A percentile compares a stretch with the other conserved stretches of the same genome.
These are phyloP conservation scores for Sugiyamaella grinbergsii DNA, from an alignment of 1,139 yeast species.

Conservation along the genomic window DNA sequence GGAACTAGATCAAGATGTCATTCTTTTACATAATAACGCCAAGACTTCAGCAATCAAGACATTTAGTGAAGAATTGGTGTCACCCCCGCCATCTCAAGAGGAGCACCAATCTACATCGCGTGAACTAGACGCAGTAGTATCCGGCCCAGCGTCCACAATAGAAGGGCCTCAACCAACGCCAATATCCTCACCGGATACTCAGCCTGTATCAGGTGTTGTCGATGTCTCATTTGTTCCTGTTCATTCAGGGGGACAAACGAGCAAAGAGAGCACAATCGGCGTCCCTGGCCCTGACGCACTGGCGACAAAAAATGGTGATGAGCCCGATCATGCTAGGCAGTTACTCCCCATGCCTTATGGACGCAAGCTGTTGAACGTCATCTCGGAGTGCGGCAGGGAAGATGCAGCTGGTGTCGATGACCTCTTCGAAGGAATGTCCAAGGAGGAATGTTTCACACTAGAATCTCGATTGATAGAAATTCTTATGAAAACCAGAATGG, in stretches of 20 bases:
- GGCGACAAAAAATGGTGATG: too few species aligned
- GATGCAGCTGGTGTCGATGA: not conserved
- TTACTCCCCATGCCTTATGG: not conserved
- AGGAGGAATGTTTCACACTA: constrained; percentile 20
- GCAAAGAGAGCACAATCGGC: too few species aligned
- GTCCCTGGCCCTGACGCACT: too few species aligned
- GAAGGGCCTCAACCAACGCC: too few species aligned
- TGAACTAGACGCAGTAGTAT: not conserved
- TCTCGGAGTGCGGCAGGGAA: constrained; percentile 14
- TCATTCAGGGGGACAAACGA: too few species aligned
- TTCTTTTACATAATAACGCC: not conserved
- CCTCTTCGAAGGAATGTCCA: constrained; percentile 16
- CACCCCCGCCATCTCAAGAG: constrained; percentile 16
- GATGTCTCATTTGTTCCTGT: too few species aligned
- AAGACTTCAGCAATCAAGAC: not conserved
- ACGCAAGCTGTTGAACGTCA: not conserved
- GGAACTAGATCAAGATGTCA: not conserved
- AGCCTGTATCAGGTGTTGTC: too few species aligned
- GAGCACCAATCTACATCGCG: not conserved
- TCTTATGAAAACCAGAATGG: constrained; percentile 18
- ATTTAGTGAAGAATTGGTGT: constrained; percentile 8
- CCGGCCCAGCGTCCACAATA: too few species aligned
- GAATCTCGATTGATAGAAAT: constrained; percentile 18
- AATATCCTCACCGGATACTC: too few species aligned
- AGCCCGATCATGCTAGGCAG: too few species aligned